These are phyloP conservation scores for Aspergillus carbonarius DNA, from an alignment of 2,329 filamentous ascomycete species.

Conservation along the genomic window DNA sequence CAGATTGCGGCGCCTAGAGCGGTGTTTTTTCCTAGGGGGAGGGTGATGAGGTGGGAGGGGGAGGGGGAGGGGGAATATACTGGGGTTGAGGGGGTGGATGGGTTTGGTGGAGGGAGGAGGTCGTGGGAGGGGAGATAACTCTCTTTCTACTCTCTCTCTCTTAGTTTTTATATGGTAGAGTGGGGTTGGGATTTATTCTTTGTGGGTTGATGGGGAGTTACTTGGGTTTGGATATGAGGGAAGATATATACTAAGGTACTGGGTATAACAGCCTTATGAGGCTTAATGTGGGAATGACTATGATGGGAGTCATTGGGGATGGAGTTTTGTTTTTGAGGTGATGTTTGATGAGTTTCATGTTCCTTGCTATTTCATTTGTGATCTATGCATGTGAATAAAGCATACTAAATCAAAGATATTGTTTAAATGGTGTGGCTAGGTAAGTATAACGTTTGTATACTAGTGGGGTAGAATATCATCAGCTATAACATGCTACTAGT, in stretches of 20 bases:
- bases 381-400: too few relatives aligned
- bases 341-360: too few relatives aligned
- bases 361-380: too few relatives aligned
- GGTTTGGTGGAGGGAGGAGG: background rate
- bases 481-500: too few relatives aligned
- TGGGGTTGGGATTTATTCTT: background rate
- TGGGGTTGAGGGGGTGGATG: background rate
- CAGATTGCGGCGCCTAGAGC: conserved; percentile 31
- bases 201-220: background rate
- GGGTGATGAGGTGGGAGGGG: background rate
- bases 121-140: background rate
- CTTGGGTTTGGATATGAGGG: background rate
- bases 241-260: background rate
- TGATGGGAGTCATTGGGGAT: too few relatives aligned
- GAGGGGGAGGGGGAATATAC: background rate
- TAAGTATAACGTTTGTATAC: too few relatives aligned
- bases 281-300: background rate
- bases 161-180: too few relatives aligned
- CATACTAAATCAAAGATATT: too few relatives aligned
- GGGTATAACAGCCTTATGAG: background rate
- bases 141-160: too few relatives aligned
- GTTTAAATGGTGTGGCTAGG: too few relatives aligned
- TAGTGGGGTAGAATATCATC: too few relatives aligned
- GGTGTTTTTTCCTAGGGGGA: conserved; percentile 12
- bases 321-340: too few relatives aligned